Base-by-base conservation (phyloP, 2,329 filamentous ascomycete genomes). In the Xylariales sp. region DNA sequence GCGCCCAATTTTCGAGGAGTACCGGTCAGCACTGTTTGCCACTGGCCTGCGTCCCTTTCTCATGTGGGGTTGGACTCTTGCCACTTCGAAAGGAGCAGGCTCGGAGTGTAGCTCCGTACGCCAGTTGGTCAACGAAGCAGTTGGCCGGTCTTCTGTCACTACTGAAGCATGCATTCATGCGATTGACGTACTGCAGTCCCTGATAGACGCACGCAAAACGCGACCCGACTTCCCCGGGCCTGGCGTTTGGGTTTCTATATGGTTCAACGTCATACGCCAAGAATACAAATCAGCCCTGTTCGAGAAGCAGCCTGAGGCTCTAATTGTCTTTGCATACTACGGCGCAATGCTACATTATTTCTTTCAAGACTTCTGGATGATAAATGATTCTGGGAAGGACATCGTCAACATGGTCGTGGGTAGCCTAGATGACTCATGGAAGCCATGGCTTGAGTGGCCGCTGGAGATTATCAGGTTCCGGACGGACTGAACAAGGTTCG, bases 321-420 rank as follows among this genome's bases (percentile, higher is more conserved):
- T 59, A 7, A 46, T 51, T 2, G 31, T 60, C 6, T 40, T 59
- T 15, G 52, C 47, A 5, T 51, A 57, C 40, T 57, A 58, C 29
- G 44, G 49, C 0, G 42, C 52, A 14, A 44, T 59, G 16, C 44
- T 59, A 13, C 51, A 59, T 34, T 38, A 51, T 18, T 49, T 43
- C 13, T 25, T 28, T 12, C 40, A 43, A 23, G 23, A 42, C 12
- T 17, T 57, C 29, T 60, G 56, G 56, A 53, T 54, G 35, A 44
- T 60, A n/a, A 45, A 48, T 10, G 30, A 33, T 14, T 19, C 21
- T 11, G 37, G 37, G 14, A 33, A 29, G 30, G 29, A 39, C 23
- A 39, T 39, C 8, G 28, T 39, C 10, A 16, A 29, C 8, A 25
- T 39, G 4, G 17, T 32, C 5, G 33, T 16, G 10, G 21, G 20